These are phyloP conservation scores for Cucurbita pepo DNA, from an alignment of 306 rosid genomes.

Conservation along the genomic window DNA sequence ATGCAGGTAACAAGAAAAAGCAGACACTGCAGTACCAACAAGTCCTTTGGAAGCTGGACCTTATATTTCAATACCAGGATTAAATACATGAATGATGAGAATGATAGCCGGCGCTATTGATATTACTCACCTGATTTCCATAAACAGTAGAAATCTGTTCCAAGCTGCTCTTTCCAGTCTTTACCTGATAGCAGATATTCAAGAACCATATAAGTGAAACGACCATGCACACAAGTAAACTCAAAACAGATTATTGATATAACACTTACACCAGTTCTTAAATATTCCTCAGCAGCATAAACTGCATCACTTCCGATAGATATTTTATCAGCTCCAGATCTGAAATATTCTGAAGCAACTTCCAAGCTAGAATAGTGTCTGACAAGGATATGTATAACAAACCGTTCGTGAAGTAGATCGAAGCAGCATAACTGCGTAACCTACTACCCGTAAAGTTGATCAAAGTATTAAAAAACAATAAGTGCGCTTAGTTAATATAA, in stretches of 20 bases:
- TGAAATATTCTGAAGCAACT: constrained; percentile 95
- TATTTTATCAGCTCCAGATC: constrained; percentile 98
- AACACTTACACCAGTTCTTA: constrained; percentile 65
- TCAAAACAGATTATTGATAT: not conserved
- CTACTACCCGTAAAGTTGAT: not conserved
- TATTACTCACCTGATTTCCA: constrained; percentile 70
- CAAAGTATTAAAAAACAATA: not conserved
- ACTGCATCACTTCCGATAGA: constrained; percentile 97
- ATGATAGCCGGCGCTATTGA: not conserved
- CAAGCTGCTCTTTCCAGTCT: constrained; percentile 79
- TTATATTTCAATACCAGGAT: not conserved
- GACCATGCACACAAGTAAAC: not conserved
- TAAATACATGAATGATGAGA: not conserved
- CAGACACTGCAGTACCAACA: not conserved
- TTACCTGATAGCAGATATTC: constrained; percentile 34
- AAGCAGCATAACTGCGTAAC: not conserved
- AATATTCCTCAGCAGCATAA: constrained; percentile 86
- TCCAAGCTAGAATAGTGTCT: constrained; percentile 94
- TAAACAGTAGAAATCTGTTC: constrained; percentile 91
- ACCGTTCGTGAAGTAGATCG: not conserved
- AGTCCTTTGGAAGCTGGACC: not conserved
- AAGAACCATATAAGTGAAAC: constrained; percentile 15
- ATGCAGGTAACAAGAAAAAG: not conserved
- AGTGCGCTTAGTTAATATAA: not conserved
- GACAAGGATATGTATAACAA: not conserved